Evolutionary conservation across 2,329 filamentous ascomycete genomes (phyloP).

Genomic region (Zymoseptoria ardabiliae): DNA sequence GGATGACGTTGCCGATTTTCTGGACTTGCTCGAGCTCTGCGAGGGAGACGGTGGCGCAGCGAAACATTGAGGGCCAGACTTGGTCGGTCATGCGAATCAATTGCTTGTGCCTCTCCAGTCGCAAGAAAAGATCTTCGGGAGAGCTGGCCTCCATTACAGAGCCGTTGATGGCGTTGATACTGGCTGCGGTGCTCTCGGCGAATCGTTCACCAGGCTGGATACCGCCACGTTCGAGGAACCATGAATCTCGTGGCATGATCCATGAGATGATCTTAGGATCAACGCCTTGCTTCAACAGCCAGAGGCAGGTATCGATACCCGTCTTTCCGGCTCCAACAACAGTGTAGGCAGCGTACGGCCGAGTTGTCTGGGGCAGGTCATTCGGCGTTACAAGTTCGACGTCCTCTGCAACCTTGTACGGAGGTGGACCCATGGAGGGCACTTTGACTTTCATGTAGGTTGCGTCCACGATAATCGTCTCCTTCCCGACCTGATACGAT

Average conservation of each 20-base stretch:
- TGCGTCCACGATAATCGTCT: conserved; percentile 15
- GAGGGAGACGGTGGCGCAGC: conserved; percentile 13
- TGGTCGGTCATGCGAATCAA: conserved; percentile 5
- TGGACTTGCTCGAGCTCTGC: conserved; percentile 12
- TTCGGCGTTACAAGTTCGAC: conserved; percentile 9
- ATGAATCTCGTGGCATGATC: conserved; percentile 18
- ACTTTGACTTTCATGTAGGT: conserved; percentile 15
- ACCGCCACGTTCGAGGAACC: conserved; percentile 10
- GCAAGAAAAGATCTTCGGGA: conserved; percentile 6
- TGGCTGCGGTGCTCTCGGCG: not conserved
- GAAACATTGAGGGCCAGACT: conserved; percentile 12
- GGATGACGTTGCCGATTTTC: conserved; percentile 9
- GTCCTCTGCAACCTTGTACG: conserved; percentile 7
- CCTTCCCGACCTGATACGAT: conserved; percentile 1
- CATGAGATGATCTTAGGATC: conserved; percentile 9
- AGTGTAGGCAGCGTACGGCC: conserved; percentile 11
- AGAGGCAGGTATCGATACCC: conserved; percentile 15
- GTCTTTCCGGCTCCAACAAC: conserved; percentile 17
- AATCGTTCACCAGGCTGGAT: conserved; percentile 6
- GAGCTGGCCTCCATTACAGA: conserved; percentile 10
- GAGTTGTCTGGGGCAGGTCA: conserved; percentile 2
- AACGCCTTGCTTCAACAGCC: conserved; percentile 12
- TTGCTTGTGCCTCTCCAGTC: conserved; percentile 3
- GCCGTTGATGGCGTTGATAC: not conserved
- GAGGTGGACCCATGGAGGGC: conserved; percentile 13